Percentiles rank a stretch among this genome's conserved stretches.
Conservation (phyloP, 2,329 filamentous ascomycete genomes). For the Didymella pomorum region DNA sequence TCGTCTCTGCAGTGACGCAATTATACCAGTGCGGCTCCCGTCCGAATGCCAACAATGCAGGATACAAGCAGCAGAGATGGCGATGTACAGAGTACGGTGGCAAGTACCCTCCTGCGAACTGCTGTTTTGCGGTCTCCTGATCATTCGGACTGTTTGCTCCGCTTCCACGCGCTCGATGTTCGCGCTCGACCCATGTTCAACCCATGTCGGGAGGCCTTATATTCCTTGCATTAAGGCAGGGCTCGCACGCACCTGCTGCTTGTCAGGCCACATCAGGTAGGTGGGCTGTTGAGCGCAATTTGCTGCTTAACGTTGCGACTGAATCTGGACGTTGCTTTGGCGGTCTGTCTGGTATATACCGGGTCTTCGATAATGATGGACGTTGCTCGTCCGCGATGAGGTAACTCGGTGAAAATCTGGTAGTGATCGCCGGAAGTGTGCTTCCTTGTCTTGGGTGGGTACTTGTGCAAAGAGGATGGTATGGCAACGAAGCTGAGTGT, state of each 20-base stretch:
- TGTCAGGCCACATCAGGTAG: conserved; percentile 19
- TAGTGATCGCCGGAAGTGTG: background rate
- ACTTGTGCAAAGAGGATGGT: background rate
- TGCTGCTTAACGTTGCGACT: background rate
- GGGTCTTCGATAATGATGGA: conserved; percentile 4
- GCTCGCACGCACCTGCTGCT: background rate
- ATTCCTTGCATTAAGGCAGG: conserved; percentile 10
- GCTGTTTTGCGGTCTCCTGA: background rate
- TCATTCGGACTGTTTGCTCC: background rate
- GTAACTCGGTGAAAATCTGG: background rate
- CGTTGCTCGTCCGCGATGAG: background rate
- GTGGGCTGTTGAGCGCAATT: conserved; percentile 11
- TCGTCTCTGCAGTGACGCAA: background rate
- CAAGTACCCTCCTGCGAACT: background rate
- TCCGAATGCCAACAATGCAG: too few species aligned
- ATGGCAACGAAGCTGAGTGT: background rate
- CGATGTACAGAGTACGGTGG: background rate
- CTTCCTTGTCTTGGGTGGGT: background rate
- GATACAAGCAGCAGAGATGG: background rate
- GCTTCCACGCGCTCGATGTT: background rate
- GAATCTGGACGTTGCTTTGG: conserved; percentile 3
- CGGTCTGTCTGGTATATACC: conserved; percentile 6
- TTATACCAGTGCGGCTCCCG: background rate
- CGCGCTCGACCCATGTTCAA: background rate
- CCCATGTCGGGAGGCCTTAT: conserved; percentile 4